phyloP scores from a whole-genome alignment of 192 early-diverging fungal species.

The Backusella parvicylindrica region DNA sequence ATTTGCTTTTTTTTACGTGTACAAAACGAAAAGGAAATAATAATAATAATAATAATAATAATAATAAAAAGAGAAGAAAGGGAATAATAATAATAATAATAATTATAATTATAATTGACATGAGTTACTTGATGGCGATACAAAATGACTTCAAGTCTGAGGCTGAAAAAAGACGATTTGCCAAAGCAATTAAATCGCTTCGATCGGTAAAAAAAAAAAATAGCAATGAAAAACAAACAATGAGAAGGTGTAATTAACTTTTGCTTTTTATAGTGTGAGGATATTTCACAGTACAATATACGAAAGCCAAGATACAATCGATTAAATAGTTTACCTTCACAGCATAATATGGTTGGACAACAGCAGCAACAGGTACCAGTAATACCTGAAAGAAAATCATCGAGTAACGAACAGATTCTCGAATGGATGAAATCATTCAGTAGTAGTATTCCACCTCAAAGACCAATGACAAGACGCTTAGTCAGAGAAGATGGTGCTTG shows the following conservation, averaged over 20 bases:
- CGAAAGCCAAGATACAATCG: neutral
- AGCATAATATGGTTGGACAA: neutral
- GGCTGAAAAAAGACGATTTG: neutral
- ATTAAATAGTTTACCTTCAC: neutral
- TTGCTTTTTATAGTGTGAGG: neutral
- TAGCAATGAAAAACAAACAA: neutral
- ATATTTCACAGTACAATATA: neutral
- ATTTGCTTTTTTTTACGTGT: neutral
- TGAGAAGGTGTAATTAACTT: neutral
- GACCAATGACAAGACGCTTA: neutral
- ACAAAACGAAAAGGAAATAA: neutral
- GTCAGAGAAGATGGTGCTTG: neutral
- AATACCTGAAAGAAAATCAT: constrained; percentile 15
- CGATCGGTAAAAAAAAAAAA: neutral
- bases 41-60: neutral
- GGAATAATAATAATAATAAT: neutral
- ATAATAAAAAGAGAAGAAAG: neutral
- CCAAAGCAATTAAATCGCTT: neutral
- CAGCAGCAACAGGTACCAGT: neutral
- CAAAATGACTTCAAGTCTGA: neutral
- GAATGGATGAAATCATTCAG: constrained; percentile 5
- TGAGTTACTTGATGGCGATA: neutral
- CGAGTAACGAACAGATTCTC: neutral
- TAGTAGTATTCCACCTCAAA: neutral
- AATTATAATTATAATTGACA: neutral